These are phyloP conservation scores for Pelargonium citronellum DNA, from an alignment of 441 rosid genomes.

Conservation along the genomic window DNA sequence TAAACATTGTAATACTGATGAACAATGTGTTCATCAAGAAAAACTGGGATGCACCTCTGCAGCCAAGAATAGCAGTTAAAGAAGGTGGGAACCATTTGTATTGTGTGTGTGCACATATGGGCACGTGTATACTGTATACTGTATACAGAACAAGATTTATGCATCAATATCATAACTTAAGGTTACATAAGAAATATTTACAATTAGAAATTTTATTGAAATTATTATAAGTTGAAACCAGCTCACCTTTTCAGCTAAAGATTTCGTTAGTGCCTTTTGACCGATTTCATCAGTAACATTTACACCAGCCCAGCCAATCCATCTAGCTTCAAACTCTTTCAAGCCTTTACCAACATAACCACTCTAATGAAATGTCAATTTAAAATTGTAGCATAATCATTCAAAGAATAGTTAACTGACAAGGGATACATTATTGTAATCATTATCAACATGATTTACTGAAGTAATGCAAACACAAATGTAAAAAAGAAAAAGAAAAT, in stretches of 20 bases:
- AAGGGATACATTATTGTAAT: not conserved
- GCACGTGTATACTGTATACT: not conserved
- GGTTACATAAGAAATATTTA: not conserved
- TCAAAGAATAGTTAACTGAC: no score
- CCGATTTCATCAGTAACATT: constrained; percentile 97
- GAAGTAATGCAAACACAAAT: not conserved
- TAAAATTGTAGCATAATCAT: no score
- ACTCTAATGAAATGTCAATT: constrained; percentile 18
- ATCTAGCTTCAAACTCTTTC: constrained; percentile 93
- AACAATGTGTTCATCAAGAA: constrained; percentile 97
- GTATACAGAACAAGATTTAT: not conserved
- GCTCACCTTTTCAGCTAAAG: constrained; percentile 87
- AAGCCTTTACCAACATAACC: constrained; percentile 55
- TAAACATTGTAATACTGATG: constrained; percentile 98
- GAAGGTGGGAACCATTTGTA: not conserved
- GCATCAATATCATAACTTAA: not conserved
- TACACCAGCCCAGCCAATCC: constrained; percentile 99
- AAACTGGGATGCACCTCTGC: constrained; percentile 98
- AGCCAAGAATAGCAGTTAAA: not conserved
- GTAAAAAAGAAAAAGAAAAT: constrained; percentile 9
- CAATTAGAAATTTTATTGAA: not conserved
- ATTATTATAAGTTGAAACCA: not conserved
- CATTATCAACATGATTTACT: not conserved
- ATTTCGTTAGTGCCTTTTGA: constrained; percentile 80
- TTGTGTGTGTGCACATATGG: not conserved